Conservation (phyloP, 257 asterid species). For the Cynanchum wilfordii region DNA sequence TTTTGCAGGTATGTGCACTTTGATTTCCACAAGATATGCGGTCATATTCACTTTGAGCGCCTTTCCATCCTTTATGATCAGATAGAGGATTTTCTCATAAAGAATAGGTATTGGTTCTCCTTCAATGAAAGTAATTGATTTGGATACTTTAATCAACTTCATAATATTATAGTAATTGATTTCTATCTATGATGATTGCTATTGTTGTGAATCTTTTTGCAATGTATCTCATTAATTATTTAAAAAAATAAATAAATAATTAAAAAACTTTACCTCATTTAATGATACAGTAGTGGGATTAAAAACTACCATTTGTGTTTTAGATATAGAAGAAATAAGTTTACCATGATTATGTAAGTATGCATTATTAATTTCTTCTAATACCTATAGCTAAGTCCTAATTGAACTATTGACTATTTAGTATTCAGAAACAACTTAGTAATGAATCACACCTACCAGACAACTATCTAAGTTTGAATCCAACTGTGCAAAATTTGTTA, state of each 20-base stretch:
- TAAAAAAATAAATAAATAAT: too few species aligned
- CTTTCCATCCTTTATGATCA: conserved; percentile 84
- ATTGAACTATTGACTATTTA: neutral
- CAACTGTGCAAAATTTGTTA: neutral
- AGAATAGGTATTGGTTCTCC: conserved; percentile 51
- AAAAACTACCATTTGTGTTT: neutral
- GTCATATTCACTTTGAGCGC: conserved; percentile 72
- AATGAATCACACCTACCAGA: neutral
- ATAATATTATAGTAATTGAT: neutral
- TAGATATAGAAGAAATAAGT: neutral
- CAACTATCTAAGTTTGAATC: neutral
- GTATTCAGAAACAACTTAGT: neutral
- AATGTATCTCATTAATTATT: too few species aligned
- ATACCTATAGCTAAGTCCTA: neutral
- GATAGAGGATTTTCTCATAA: conserved; percentile 60
- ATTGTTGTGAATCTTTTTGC: neutral
- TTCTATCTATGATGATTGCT: neutral
- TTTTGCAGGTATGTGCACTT: conserved; percentile 79
- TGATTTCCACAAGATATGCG: conserved; percentile 93
- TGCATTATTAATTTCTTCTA: too few species aligned
- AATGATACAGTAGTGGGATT: neutral
- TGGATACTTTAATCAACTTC: neutral
- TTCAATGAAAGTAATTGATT: neutral
- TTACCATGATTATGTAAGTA: neutral
- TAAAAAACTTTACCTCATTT: neutral